Percentiles rank a stretch among this genome's conserved stretches.
These are phyloP conservation scores for Rhodotorula sp. DNA, from an alignment of 1,284 basidiomycete genomes.

Conservation along the genomic window DNA sequence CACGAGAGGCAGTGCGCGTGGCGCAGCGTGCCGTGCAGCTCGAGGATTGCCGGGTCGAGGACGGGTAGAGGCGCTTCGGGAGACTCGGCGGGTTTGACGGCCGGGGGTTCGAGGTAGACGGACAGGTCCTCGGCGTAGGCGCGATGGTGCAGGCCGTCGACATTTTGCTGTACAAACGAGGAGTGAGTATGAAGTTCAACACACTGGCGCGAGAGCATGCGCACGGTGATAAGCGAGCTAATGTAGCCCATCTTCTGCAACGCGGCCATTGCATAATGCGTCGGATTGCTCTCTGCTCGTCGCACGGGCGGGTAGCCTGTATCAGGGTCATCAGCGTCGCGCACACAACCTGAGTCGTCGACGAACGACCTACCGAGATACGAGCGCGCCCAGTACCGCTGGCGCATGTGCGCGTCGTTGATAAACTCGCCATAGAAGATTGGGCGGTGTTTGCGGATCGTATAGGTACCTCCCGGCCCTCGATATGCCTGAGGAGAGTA, in stretches of 20 bases:
- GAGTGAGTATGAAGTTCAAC: no score
- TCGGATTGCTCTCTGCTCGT: constrained; percentile 77
- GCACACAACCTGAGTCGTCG: background rate
- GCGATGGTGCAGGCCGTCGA: constrained; percentile 61
- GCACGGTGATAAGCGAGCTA: constrained; percentile 72
- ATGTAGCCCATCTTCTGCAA: constrained; percentile 69
- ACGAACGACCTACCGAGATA: constrained; percentile 28
- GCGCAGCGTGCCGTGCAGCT: constrained; percentile 85
- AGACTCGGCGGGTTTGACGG: constrained; percentile 13
- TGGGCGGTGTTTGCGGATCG: constrained; percentile 43
- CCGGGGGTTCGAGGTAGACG: constrained; percentile 30
- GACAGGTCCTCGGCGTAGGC: constrained; percentile 21
- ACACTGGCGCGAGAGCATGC: constrained; percentile 24
- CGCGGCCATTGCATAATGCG: constrained; percentile 79
- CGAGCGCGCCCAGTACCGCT: constrained; percentile 41
- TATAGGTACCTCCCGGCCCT: constrained; percentile 42
- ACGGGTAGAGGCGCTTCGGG: constrained; percentile 53
- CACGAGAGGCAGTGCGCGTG: constrained; percentile 55
- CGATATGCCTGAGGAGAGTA: constrained; percentile 34
- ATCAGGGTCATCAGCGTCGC: no score
- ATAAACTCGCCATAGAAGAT: constrained; percentile 46
- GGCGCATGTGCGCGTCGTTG: constrained; percentile 24
- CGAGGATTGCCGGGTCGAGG: constrained; percentile 59
- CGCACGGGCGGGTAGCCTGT: constrained; percentile 50
- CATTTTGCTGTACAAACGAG: no score